Conservation (phyloP, 495 filamentous ascomycete species). For the Penicillium silybi region DNA sequence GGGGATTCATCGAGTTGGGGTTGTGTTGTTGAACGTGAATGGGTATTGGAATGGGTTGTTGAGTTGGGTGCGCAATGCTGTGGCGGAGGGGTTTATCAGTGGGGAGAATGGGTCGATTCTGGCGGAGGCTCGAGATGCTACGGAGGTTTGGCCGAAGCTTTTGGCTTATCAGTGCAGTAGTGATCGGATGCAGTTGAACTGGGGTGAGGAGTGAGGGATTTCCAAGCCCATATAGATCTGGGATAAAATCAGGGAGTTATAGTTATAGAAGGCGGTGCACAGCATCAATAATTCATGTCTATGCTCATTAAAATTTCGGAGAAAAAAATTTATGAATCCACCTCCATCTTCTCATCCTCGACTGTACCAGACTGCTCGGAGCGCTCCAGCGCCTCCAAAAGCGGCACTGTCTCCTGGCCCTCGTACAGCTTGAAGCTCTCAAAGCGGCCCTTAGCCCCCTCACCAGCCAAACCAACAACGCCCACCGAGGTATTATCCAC, state of each 20-base stretch:
- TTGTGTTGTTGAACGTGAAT: conserved; percentile 79
- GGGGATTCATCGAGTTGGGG: conserved; percentile 80
- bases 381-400: conserved; percentile 65
- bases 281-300: conserved; percentile 37
- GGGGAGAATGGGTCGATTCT: conserved; percentile 66
- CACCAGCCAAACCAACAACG: conserved; percentile 62
- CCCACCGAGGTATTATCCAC: conserved; percentile 93
- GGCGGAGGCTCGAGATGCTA: conserved; percentile 65
- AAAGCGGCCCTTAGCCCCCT: conserved; percentile 48
- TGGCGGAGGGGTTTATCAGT: conserved; percentile 71
- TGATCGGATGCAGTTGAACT: conserved; percentile 74
- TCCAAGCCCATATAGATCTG: neutral
- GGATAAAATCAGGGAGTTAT: neutral
- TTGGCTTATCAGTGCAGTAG: conserved; percentile 70
- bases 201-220: conserved; percentile 59
- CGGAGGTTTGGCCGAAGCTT: conserved; percentile 68
- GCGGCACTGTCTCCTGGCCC: conserved; percentile 70
- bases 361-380: conserved; percentile 63
- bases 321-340: conserved; percentile 57
- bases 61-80: conserved; percentile 75
- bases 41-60: conserved; percentile 89
- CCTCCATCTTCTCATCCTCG: conserved; percentile 74
- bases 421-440: conserved; percentile 93
- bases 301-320: conserved; percentile 27
- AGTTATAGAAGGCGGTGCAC: conserved; percentile 9